Base-by-base conservation (phyloP, 2,329 filamentous ascomycete genomes). In the Sphaerulina musiva region DNA sequence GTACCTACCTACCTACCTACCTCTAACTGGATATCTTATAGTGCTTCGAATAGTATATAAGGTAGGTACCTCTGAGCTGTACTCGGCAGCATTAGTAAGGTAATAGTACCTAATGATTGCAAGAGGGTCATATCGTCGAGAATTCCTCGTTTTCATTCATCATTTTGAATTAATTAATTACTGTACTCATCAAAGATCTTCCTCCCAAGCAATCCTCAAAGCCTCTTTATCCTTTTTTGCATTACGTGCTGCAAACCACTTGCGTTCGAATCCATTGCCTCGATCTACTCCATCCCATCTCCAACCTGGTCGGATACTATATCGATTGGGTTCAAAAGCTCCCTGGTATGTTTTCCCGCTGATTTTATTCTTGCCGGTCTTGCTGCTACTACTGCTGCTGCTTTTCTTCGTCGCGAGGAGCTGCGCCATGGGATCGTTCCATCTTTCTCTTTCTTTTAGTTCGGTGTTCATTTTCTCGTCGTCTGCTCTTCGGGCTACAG, bases 281-380 rank as follows among this genome's bases (percentile, higher is more conserved):
- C 93, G 79, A 76, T 98, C 93, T 14, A 98, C 93, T 5, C 95
- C 93, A 76, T 98, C 93, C 93, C 93, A 98, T 60, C 89, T 78
- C 74, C 95, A 89, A 0, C 93, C 95, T 0, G 93, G 93, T 57
- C 85, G 79, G 58, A 98, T 97, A 1, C 88, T 89, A 73, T 97
- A 97, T 17, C 93, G 80, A 77, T 98, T 98, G 43, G 93, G 93
- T 66, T 87, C 80, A 53, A 86, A 87, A 0, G 85, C 80, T 0
- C 92, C 93, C 56, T 83, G 75, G 69, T 97, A 98, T 4, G 87
- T 69, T 62, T 72, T 74, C 61, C 69, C 73, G 38, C 67, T 64
- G 57, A 71, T 70, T 62, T 74, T 79, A 58, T 62, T 77, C 74
- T 74, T 81, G 64, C 66, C 76, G 3, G 86, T 88, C 60, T 80